Evolutionary conservation across 495 filamentous ascomycete species (phyloP), one percentile per base, ranked within the genome.

Genomic region (Penicillium cosmopolitanum): DNA sequence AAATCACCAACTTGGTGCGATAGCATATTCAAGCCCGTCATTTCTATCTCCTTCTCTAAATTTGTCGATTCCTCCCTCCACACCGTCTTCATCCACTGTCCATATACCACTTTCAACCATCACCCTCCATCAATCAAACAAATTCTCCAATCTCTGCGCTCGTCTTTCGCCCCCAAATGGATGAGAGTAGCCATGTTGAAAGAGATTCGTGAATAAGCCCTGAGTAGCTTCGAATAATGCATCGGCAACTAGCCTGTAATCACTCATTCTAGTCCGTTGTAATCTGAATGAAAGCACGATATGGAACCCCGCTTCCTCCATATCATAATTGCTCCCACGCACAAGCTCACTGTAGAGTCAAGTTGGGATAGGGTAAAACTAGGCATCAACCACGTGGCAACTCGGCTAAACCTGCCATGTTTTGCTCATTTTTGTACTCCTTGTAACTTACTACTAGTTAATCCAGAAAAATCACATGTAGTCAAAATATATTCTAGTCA

Each of bases 71-170:
- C 52, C 66, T 21, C 76, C 74, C 47, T 68, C 47, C 7, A 82
- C 73, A 2, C 78, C 75, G 28, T 77, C 50, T 36, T 60, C 51
- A 21, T 72, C 74, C 47, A 82, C 77, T 38, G 63, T 61, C 77
- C 77, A 79, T 38, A 73, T 43, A 13, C 74, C 77, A 51, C 46
- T 50, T 34, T 76, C 77, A 46, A 80, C 68, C 60, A 77, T 51
- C 36, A 67, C 63, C n/a, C 60, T 58, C 77, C 74, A 82, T 7
- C 55, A 52, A 3, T 62, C 18, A 33, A 65, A 66, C 47, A 80
- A 51, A 9, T 64, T 63, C 57, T 75, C 74, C 51, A 78, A 52
- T 48, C 75, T 59, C 55, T 78, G 74, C 15, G 66, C 44, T 18
- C 70, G 68, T 3, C 42, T 56, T 19, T 76, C 71, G 0, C 73